These are phyloP conservation scores for Litsea cubeba DNA, from an alignment of 164 flowering plant species.

Conservation along the genomic window DNA sequence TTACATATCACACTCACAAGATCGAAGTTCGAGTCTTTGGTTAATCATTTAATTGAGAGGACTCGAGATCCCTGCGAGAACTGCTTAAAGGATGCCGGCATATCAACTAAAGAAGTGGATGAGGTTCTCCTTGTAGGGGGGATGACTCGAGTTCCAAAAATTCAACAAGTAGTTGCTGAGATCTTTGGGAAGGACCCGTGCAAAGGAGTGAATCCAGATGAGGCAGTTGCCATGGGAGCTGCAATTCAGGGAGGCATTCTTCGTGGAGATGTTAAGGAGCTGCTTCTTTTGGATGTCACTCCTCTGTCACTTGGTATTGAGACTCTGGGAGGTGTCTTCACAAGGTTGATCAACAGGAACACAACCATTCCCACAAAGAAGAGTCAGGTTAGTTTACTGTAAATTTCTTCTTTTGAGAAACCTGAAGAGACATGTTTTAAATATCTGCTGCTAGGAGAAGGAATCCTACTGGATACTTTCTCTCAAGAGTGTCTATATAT, in stretches of 20 bases:
- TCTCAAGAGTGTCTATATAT: no score
- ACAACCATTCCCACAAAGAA: conserved; percentile 65
- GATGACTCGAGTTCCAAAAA: conserved; percentile 76
- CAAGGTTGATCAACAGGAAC: conserved; percentile 56
- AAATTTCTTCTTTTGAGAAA: no score
- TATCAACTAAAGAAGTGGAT: conserved; percentile 52
- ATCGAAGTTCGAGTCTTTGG: conserved; percentile 59
- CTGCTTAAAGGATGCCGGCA: conserved; percentile 68
- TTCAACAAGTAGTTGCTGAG: conserved; percentile 54
- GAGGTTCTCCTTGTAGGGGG: conserved; percentile 80
- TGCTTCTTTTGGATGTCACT: conserved; percentile 65
- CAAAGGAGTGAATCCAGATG: conserved; percentile 76
- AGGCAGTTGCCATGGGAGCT: conserved; percentile 80
- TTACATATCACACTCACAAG: conserved; percentile 58
- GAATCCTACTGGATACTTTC: no score
- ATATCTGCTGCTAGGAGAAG: no score
- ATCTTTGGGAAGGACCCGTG: conserved; percentile 66
- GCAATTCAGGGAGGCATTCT: conserved; percentile 75
- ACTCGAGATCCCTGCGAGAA: conserved; percentile 53
- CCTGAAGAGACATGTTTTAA: no score
- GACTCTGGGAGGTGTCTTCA: conserved; percentile 66
- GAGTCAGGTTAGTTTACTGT: conserved; percentile 38
- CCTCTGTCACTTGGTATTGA: conserved; percentile 70
- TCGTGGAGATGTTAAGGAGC: conserved; percentile 68
- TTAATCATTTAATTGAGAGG: conserved; percentile 49